Evolutionary conservation across 1,139 yeast genomes (phyloP).

Genomic region (Yamadazyma spencermartinsiae): DNA sequence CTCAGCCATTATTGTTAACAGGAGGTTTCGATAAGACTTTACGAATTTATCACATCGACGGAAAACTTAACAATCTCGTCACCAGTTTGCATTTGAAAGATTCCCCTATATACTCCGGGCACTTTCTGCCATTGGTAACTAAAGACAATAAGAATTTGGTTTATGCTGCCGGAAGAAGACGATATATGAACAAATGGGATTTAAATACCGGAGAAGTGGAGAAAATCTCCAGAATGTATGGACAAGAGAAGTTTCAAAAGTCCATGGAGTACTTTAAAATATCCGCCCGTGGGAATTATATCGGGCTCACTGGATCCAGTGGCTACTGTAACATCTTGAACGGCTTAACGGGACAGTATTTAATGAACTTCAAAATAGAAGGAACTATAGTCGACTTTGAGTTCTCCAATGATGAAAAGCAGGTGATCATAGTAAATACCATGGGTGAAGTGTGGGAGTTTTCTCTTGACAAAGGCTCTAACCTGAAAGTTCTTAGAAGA

Average conservation of each 20-base stretch:
- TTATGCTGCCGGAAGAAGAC: slow-evolving; percentile 88
- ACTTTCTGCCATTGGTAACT: slow-evolving; percentile 49
- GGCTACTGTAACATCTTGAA: slow-evolving; percentile 90
- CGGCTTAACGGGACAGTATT: slow-evolving; percentile 80
- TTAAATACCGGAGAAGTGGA: slow-evolving; percentile 72
- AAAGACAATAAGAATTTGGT: slow-evolving; percentile 52
- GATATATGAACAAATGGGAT: slow-evolving; percentile 92
- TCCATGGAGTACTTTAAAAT: slow-evolving; percentile 85
- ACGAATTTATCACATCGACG: slow-evolving; percentile 87
- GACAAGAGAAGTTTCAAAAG: slow-evolving; percentile 80
- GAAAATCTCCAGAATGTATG: slow-evolving; percentile 85
- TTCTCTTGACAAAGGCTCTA: slow-evolving; percentile 37
- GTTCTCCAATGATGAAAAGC: slow-evolving; percentile 57
- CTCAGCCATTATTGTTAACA: slow-evolving; percentile 79
- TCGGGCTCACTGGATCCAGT: slow-evolving; percentile 78
- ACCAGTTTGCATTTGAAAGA: slow-evolving; percentile 78
- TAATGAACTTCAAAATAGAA: slow-evolving; percentile 84
- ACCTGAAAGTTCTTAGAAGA: slow-evolving; percentile 47
- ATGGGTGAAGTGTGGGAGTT: slow-evolving; percentile 95
- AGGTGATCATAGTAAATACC: slow-evolving; percentile 64
- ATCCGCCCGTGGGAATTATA: slow-evolving; percentile 66
- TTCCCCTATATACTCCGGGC: slow-evolving; percentile 77
- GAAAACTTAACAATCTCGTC: slow-evolving; percentile 78
- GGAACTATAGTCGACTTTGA: slow-evolving; percentile 82
- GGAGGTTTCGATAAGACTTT: slow-evolving; percentile 92